Base-by-base conservation (phyloP, 805 yeast genomes). In the Torulaspora franciscae region DNA sequence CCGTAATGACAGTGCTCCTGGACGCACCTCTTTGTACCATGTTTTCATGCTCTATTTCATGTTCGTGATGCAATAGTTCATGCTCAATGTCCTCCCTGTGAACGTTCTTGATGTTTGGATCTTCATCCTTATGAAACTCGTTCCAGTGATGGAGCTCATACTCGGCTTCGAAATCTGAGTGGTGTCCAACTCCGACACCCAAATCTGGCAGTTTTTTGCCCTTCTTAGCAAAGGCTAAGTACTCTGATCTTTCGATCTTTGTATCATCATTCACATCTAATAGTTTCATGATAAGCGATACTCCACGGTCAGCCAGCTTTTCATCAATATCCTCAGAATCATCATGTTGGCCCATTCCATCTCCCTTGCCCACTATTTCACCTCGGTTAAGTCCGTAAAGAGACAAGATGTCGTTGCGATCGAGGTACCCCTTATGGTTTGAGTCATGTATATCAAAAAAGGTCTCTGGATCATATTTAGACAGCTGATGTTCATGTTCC, bases 131-230 rank as follows among this genome's bases (percentile, higher is more conserved):
- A 61, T 85, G 93, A 59, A 74, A 82, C 66, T 88, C 72, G 48
- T 81, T 77, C 97, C 97, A 91, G 64, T 90, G 98, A 64, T 90
- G 97, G 46, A 86, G 81, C 63, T 91, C 97, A 62, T 90, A 91
- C 62, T 90, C 97, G 54, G 79, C 76, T 65, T 90, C 98, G 59
- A 89, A 91, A 67, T 87, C 96, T 28, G 89, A 83, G 67, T 90
- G 96, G 60, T 90, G 96, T 23, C 96, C 96, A 6, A 87, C 90
- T 25, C 97, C 98, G 47, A 82, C 80, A 7, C 96, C 95, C 62
- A 90, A 80, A 64, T 91, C 97, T 1, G 97, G 97, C 59, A 91
- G 77, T 50, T 77, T 77, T 1, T 84, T 83, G 7, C 95, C 95
- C 9, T 64, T 66, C 1, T 64, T 63, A 7, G 77, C 73, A 64